Evolutionary conservation across 345 rosid species (phyloP).

Genomic region (Eucalyptus microcorys): DNA sequence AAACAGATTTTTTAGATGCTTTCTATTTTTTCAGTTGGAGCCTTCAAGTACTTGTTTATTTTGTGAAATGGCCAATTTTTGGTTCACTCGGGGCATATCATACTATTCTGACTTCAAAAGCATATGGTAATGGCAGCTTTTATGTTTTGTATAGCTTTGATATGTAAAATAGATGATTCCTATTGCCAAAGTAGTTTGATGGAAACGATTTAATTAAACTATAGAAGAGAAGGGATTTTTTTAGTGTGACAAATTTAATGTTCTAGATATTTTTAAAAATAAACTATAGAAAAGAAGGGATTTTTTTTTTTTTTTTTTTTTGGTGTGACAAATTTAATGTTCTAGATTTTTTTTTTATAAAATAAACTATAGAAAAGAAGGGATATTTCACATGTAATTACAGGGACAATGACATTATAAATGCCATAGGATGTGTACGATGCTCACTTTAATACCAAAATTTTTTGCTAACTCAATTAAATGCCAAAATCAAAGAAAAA

Average conservation of each 20-base stretch:
- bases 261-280: no score
- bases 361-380: no score
- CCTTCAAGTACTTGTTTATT: not conserved
- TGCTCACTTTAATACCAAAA: rapidly evolving
- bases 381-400: no score
- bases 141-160: not conserved
- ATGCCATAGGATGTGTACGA: rapidly evolving
- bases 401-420: no score
- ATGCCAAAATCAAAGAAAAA: no score
- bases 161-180: not conserved
- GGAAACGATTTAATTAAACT: not conserved
- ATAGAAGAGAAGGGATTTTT: not conserved
- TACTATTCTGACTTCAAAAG: not conserved
- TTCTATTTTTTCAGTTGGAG: not conserved
- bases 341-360: no score
- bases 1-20: no score
- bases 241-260: no score
- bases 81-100: not conserved
- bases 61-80: not conserved
- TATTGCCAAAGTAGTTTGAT: not conserved
- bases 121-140: not conserved
- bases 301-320: no score
- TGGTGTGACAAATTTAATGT: no score
- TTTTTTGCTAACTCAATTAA: rapidly evolving
- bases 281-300: no score